Evolutionary conservation across 1,284 basidiomycete species (phyloP), one percentile per base, ranked within the genome.

Genomic region (Golubevia pallescens): DNA sequence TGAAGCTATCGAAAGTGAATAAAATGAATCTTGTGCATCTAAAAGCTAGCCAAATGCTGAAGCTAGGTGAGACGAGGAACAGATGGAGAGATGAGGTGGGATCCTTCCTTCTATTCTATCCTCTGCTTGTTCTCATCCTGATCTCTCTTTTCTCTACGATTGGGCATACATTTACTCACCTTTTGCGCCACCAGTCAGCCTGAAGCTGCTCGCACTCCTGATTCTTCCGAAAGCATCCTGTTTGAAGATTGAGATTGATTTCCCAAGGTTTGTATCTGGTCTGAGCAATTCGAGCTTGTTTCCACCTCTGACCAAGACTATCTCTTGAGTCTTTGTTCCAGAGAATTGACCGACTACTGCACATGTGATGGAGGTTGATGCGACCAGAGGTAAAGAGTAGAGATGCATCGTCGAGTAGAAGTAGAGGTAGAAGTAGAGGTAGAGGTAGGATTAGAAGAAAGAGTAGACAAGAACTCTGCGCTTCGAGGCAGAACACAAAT

Each of bases 291-390:
- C 80, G 28, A 85, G 52, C 3, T 77, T 71, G 24, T 67, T 74
- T 8, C 73, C 75, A 7, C 62, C 69, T 13, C 74, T 72, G 48
- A 78, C 79, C 1, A 85, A 69, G n/a, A 84, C 61, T 58, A 85
- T 73, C 67, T 85, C 80, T 61, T 85, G 82, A 63, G 76, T 69
- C 2, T 78, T 68, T 52, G 78, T 80, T 7, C 82, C 82, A 6
- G 73, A 74, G 66, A 85, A 84, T 53, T 81, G 80, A 5, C 82
- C 82, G 6, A 82, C 78, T 3, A 77, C 78, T 8, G 81, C 74
- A 42, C 74, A 73, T 19, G 68, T 81, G 68, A 81, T 75, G 60
- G 65, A 73, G 58, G 75, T 71, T 19, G 80, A 66, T 51, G 76
- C 64, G 66, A 78, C 74, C 60, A 85, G 71, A 59, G 80, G 79